Evolutionary conservation across 176 grass and related monocot species (phyloP), one percentile per base, ranked within the genome.

Genomic region (Urochloa ruziziensis): DNA sequence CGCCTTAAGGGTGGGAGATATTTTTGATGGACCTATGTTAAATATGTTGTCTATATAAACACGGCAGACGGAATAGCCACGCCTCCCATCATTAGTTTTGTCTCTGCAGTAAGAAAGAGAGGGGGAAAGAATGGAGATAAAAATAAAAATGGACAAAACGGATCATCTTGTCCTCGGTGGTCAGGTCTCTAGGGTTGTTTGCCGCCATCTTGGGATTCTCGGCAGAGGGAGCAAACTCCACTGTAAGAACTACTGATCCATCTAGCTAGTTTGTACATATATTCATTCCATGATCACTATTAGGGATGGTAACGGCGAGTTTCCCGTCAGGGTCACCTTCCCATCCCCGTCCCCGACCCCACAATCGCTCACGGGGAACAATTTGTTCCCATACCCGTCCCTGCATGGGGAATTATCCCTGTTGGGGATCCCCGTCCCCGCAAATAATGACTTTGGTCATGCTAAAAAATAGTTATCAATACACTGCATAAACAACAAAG

Each of bases 141-240:
- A 23, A 13, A 48, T 21, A 19, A 35, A 73, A 5, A 61, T 61
- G 74, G 54, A 82, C 1, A 82, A 72, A 67, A 58, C 49, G 35
- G 0, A 60, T 82, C 51, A 82, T 82, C 48, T 36, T 82, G 1
- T 60, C 66, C 6, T 40, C 80, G 11, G 80, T 82, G 48, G 39
- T 82, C 17, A 67, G 80, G 11, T 60, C 52, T 23, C 80, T 82
- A 5, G 80, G 80, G 7, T 3, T 82, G 52, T 2, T 82, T 51
- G 44, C 52, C 19, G 80, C 52, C 52, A 23, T 82, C 52, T 10
- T 82, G 19, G 77, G 60, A 2, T 79, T 79, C 42, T 13, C 43
- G 6, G 77, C 77, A 0, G 77, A 79, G 43, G 59, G 60, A 0
- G 5, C 59, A 51, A 48, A 63, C 3, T 37, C 17, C 1, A 11